Evolutionary conservation across 2,329 filamentous ascomycete species (phyloP), one percentile per base, ranked within the genome.

Genomic region (Curvularia sp.): DNA sequence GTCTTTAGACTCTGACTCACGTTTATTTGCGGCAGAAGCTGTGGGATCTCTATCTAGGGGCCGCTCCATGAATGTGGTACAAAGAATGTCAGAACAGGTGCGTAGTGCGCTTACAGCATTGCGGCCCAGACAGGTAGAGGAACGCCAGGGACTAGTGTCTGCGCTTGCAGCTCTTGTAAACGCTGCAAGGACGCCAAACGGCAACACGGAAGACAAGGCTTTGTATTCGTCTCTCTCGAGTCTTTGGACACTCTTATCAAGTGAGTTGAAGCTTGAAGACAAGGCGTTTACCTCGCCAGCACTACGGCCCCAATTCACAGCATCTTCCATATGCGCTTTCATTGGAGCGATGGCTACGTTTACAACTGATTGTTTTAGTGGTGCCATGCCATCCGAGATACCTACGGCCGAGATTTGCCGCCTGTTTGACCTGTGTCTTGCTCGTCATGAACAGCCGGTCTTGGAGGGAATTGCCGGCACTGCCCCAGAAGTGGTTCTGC

Each of bases 1-100:
- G 0, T 92, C 96, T 63, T 81, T 87, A 8, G 93, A 97, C 74
- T 84, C 87, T 0, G 80, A 83, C 5, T 92, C 92, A 1, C 86
- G 95, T 60, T 84, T 91, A 66, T 84, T 86, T 49, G 89, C 92
- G 13, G 92, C 90, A 1, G 78, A 77, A 1, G 88, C 91, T 0
- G 87, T 94, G 66, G 91, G 91, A 5, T 72, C 75, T 1, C 73
- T 93, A 4, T 62, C 79, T 74, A 34, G 78, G 80, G 55, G 68
- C 80, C 72, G 56, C 60, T 73, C 28, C 49, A 53, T n/a, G 67
- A 71, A 36, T 70, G 80, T 49, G 57, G 70, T 66, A 52, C 60
- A 6, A 77, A 79, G 1, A 58, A 85, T 62, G 70, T 77, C 57
- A 55, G 79, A 66, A 69, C 61, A 66, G 18, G 66, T 89, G 0